A percentile compares a stretch with the other conserved stretches of the same genome.
These are phyloP conservation scores for Aureobasidium sp. DNA, from an alignment of 2,329 filamentous ascomycete genomes.

Conservation along the genomic window DNA sequence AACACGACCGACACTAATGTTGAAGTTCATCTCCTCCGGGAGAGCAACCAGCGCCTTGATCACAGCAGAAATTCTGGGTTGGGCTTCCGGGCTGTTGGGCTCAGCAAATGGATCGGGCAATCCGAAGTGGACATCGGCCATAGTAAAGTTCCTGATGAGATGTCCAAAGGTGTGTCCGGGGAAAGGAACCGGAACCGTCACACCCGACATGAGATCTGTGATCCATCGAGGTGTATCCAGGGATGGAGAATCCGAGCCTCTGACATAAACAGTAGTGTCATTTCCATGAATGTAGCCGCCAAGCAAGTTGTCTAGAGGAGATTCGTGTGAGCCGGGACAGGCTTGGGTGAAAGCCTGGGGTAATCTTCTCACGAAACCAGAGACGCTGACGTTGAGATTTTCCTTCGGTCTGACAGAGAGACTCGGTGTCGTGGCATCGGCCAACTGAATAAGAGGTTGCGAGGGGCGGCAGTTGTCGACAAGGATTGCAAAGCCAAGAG, in stretches of 20 bases:
- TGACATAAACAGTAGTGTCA: slow-evolving; percentile 72
- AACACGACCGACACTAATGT: slow-evolving; percentile 69
- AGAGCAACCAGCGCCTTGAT: slow-evolving; percentile 72
- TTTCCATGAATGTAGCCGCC: slow-evolving; percentile 75
- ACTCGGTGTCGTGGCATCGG: slow-evolving; percentile 62
- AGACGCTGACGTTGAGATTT: slow-evolving; percentile 61
- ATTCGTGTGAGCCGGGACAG: slow-evolving; percentile 71
- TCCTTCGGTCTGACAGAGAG: slow-evolving; percentile 62
- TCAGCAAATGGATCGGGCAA: slow-evolving; percentile 76
- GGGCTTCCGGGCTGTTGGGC: slow-evolving; percentile 62
- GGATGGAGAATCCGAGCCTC: slow-evolving; percentile 63
- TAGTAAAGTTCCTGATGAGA: slow-evolving; percentile 78
- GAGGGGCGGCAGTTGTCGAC: slow-evolving; percentile 70
- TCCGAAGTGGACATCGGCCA: slow-evolving; percentile 78
- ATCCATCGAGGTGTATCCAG: slow-evolving; percentile 75
- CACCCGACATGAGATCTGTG: slow-evolving; percentile 67
- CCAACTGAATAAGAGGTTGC: slow-evolving; percentile 70
- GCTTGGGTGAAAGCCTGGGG: slow-evolving; percentile 63
- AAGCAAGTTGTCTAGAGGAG: slow-evolving; percentile 77
- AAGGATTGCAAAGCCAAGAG: slow-evolving; percentile 76
- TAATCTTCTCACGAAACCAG: slow-evolving; percentile 64
- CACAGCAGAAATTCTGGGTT: slow-evolving; percentile 74
- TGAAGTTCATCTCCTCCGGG: slow-evolving; percentile 81
- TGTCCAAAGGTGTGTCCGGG: slow-evolving; percentile 75
- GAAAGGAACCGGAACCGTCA: slow-evolving; percentile 78